A percentile compares a stretch with the other conserved stretches of the same genome.
These are phyloP conservation scores for Nicotiana undulata DNA, from an alignment of 257 asterid genomes.

Conservation along the genomic window DNA sequence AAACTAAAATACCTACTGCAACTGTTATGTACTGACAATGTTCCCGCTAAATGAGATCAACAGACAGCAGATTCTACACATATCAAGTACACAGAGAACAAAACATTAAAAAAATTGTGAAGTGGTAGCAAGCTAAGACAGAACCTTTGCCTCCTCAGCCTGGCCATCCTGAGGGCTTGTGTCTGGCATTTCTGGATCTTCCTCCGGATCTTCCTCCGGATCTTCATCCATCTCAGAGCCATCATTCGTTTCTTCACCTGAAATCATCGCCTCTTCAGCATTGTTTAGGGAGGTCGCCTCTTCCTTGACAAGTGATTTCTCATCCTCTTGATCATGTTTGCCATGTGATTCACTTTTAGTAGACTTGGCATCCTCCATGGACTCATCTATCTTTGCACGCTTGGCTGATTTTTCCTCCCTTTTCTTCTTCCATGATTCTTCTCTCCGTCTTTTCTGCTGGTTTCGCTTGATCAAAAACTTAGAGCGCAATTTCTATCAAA, in stretches of 20 bases:
- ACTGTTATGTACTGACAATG: background rate
- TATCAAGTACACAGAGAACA: background rate
- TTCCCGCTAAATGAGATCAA: background rate
- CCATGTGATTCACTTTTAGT: slow-evolving; percentile 12
- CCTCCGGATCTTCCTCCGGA: slow-evolving; percentile 57
- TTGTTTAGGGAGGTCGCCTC: slow-evolving; percentile 19
- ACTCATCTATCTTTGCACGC: slow-evolving; percentile 41
- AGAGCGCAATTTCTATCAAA: slow-evolving; percentile 47
- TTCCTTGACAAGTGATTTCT: slow-evolving; percentile 29
- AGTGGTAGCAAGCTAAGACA: background rate
- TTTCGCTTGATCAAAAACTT: slow-evolving; percentile 50
- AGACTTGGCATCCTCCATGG: slow-evolving; percentile 26
- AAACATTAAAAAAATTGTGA: background rate
- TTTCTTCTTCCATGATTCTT: slow-evolving; percentile 41
- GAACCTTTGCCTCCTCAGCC: slow-evolving; percentile 39
- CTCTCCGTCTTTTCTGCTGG: slow-evolving; percentile 68
- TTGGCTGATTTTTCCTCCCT: slow-evolving; percentile 43
- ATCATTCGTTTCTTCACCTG: slow-evolving; percentile 20
- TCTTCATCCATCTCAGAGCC: slow-evolving; percentile 30
- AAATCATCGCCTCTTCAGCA: slow-evolving; percentile 27
- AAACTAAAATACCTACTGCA: background rate
- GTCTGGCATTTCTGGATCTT: slow-evolving; percentile 49
- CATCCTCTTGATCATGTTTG: slow-evolving; percentile 18
- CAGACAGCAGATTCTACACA: background rate
- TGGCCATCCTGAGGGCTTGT: slow-evolving; percentile 27